Evolutionary conservation across 192 early-diverging fungal genomes (phyloP), one percentile per base, ranked within the genome.

Genomic region (Backusella circina): DNA sequence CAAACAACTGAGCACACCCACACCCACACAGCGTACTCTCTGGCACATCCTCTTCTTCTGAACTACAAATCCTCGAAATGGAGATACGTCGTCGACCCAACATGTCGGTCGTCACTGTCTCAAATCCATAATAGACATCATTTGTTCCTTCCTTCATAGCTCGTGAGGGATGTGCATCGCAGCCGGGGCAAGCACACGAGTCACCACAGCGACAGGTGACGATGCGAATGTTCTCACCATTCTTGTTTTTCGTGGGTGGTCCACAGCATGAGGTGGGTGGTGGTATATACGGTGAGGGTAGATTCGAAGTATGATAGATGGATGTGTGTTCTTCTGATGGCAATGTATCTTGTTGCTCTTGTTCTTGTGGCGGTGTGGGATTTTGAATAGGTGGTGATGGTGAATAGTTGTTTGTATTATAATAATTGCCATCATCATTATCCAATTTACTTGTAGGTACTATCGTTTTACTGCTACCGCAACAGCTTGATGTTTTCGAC

Each of bases 1-100:
- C 78, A 73, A 86, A 84, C 5, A 83, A 80, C 64, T 88, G 84
- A 50, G 80, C 70, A 81, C 89, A 90, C 2, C 89, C 89, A 71
- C 89, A 90, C 67, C 83, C 86, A 72, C 89, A 90, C n/a, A 38
- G 18, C 26, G 32, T 33, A 61, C 23, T 28, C 3, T 28, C 26
- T 61, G 13, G 67, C 8, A 8, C 26, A 65, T 66, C 32, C 37
- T 76, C 16, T 23, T 36, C 69, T 6, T 71, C 21, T 37, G 66
- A 39, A 5, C 18, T 65, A 37, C 64, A 75, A n/a, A 67, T 75
- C 15, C 33, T 15, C 4, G 65, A 38, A 75, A 75, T 75, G 6
- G 23, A 32, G 21, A 71, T 26, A 26, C 37, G 51, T 65, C 64
- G 65, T 54, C 33, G 32, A 70, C 33, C 31, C 69, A 30, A 50